A percentile compares a stretch with the other conserved stretches of the same genome.
phyloP scores from a whole-genome alignment of 805 yeast species.

The Candida ipomoeae region DNA sequence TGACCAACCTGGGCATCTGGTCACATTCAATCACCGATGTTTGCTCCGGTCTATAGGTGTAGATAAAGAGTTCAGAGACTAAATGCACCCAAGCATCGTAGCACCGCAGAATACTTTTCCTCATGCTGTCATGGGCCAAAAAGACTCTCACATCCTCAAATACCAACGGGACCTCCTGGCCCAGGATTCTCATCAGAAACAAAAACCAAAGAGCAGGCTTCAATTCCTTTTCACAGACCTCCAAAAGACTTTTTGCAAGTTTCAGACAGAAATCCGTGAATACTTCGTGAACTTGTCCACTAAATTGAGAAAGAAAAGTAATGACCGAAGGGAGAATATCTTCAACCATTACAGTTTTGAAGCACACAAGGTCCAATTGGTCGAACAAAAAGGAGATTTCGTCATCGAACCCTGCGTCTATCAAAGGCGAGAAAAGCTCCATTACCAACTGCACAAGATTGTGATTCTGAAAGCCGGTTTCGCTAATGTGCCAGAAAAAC shows the following conservation, averaged over 20 bases:
- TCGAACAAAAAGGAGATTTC: conserved; percentile 13
- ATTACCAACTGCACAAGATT: not conserved
- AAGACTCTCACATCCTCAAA: conserved; percentile 1
- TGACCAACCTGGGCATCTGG: not conserved
- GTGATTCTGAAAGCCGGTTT: not conserved
- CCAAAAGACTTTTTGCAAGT: not conserved
- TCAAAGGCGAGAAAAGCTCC: conserved; percentile 4
- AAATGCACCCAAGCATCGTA: not conserved
- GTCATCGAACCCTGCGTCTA: not conserved
- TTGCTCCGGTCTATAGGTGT: not conserved
- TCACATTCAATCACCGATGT: not conserved
- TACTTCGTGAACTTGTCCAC: not conserved
- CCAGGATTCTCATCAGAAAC: not conserved
- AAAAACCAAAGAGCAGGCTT: not conserved
- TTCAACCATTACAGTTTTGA: not conserved
- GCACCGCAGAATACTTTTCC: not conserved
- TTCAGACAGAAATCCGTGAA: not conserved
- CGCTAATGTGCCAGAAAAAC: conserved; percentile 8
- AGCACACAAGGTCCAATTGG: conserved; percentile 4
- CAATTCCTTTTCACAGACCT: not conserved
- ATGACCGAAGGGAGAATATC: not conserved
- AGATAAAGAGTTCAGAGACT: not conserved
- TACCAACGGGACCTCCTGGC: not conserved
- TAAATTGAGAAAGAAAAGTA: not conserved
- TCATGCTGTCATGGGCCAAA: not conserved